phyloP scores from a whole-genome alignment of 23 red algal species.

The Gracilariopsis chorda region DNA sequence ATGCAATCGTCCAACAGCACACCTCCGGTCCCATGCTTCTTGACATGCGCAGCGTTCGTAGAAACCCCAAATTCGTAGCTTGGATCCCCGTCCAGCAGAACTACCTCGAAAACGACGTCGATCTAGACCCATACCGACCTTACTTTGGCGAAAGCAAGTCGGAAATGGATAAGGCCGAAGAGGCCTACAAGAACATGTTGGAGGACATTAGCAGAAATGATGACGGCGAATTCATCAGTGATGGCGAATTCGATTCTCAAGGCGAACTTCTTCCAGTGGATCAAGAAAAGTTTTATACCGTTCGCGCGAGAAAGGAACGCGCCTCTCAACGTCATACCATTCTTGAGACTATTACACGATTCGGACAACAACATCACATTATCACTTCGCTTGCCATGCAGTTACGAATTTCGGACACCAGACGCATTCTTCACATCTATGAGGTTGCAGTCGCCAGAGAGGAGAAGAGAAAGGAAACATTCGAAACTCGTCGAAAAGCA shows the following conservation, averaged over 20 bases:
- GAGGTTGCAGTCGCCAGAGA: background rate
- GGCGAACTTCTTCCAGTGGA: background rate
- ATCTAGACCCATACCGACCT: conserved; percentile 24
- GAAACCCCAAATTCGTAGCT: conserved; percentile 25
- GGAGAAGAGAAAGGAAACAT: background rate
- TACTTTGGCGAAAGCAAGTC: conserved; percentile 48
- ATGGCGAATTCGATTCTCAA: background rate
- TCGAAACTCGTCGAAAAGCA: background rate
- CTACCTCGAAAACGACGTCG: conserved; percentile 15
- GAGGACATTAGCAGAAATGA: background rate
- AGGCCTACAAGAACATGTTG: conserved; percentile 14
- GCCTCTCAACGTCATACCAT: conserved; percentile 27
- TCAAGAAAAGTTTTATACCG: background rate
- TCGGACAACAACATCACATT: background rate
- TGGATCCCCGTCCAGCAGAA: conserved; percentile 55
- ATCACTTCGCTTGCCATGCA: background rate
- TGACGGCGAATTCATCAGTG: background rate
- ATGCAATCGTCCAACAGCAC: background rate
- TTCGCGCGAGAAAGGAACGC: background rate
- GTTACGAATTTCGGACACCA: background rate
- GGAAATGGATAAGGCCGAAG: conserved; percentile 21
- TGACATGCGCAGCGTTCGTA: background rate
- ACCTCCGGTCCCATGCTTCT: background rate
- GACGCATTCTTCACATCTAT: background rate
- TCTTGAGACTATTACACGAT: background rate